These are phyloP conservation scores for Dujonia santamariae DNA, from an alignment of 1,139 yeast genomes.

Conservation along the genomic window DNA sequence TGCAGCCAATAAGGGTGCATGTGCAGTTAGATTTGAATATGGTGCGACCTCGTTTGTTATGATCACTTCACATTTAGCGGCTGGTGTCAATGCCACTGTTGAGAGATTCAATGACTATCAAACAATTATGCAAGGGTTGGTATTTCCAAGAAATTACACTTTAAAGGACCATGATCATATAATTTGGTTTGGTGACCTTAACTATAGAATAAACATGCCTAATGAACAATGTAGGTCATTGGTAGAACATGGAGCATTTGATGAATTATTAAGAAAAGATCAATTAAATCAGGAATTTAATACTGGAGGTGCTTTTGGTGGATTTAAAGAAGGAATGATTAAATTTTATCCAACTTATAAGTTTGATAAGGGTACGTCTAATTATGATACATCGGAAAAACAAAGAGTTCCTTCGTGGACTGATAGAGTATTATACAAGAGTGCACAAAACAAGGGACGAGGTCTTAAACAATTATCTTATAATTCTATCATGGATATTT, in stretches of 20 bases:
- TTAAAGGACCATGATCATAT: constrained; percentile 82
- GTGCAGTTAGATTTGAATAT: constrained; percentile 75
- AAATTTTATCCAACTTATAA: constrained; percentile 88
- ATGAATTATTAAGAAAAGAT: constrained; percentile 65
- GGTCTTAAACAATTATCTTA: constrained; percentile 61
- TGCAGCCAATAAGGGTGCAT: constrained; percentile 90
- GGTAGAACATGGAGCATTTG: constrained; percentile 43
- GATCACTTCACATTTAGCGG: constrained; percentile 92
- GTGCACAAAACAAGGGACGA: constrained; percentile 21
- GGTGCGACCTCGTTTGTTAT: constrained; percentile 79
- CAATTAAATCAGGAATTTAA: constrained; percentile 82
- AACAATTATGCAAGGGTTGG: constrained; percentile 72
- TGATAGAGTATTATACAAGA: constrained; percentile 68
- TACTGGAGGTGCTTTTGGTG: constrained; percentile 72
- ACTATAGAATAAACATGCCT: constrained; percentile 74
- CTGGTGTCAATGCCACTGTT: constrained; percentile 79
- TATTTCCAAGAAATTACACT: constrained; percentile 67
- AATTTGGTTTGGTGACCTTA: constrained; percentile 95
- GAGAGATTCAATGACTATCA: constrained; percentile 89
- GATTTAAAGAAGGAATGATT: constrained; percentile 69
- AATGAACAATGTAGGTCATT: constrained; percentile 71
- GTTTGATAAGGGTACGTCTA: constrained; percentile 76
- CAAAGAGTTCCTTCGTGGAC: constrained; percentile 98
- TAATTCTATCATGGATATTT: constrained; percentile 52
- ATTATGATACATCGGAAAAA: constrained; percentile 85